Percentiles rank a stretch among this genome's conserved stretches.
phyloP scores from a whole-genome alignment of 805 yeast genomes.

The Yarrowia sp. region DNA sequence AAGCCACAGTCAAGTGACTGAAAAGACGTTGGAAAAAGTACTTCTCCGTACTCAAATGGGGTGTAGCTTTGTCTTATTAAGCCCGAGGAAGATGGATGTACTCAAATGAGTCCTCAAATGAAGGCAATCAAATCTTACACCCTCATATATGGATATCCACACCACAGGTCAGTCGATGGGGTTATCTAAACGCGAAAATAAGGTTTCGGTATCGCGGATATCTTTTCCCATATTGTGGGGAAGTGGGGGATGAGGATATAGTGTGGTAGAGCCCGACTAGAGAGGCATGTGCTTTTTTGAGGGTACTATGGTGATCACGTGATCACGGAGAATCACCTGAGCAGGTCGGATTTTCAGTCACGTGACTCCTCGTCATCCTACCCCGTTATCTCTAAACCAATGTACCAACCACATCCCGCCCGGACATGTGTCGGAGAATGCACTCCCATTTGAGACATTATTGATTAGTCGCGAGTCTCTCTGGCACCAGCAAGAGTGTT shows the following conservation, averaged over 20 bases:
- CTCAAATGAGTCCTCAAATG: too few species aligned
- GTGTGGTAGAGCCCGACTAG: too few species aligned
- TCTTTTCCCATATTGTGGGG: conserved; percentile 8
- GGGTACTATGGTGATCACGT: not conserved
- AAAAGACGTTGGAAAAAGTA: too few species aligned
- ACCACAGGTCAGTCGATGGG: too few species aligned
- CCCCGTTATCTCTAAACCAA: not conserved
- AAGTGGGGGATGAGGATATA: not conserved
- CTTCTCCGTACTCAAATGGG: too few species aligned
- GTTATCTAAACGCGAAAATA: not conserved
- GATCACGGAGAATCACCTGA: not conserved
- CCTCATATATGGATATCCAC: too few species aligned
- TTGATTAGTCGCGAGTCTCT: not conserved
- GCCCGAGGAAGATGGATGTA: too few species aligned
- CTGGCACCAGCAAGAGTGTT: too few species aligned
- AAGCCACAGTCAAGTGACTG: too few species aligned
- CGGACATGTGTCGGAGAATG: not conserved
- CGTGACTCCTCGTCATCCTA: not conserved
- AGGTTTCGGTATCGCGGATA: conserved; percentile 9
- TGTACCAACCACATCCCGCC: not conserved
- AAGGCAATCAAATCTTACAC: too few species aligned
- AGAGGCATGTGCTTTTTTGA: too few species aligned
- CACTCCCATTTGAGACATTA: not conserved
- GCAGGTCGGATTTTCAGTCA: not conserved
- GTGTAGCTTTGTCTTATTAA: too few species aligned